A percentile compares a stretch with the other conserved stretches of the same genome.
Conservation (phyloP, 2,329 filamentous ascomycete species). For the Fusarium avenaceum region DNA sequence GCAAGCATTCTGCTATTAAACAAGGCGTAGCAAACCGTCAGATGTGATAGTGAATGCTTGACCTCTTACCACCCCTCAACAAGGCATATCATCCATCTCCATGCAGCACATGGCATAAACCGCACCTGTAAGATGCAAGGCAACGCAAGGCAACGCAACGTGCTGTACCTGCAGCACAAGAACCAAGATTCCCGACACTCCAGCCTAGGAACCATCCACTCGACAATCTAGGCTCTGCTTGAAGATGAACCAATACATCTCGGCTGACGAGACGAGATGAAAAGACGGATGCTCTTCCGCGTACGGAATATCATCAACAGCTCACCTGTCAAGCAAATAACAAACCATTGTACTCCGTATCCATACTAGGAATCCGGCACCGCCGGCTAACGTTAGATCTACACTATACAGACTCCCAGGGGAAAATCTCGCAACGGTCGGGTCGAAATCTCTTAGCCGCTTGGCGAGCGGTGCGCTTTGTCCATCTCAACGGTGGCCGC, state of each 20-base stretch:
- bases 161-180: conserved; percentile 31
- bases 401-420: not conserved
- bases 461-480: conserved; percentile 19
- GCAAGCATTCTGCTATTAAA: too few species aligned
- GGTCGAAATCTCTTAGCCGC: conserved; percentile 6
- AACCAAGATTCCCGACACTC: conserved; percentile 19
- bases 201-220: conserved; percentile 13
- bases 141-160: not conserved
- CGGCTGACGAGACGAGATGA: not conserved
- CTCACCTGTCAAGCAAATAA: not conserved
- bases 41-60: too few species aligned
- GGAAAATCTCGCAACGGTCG: conserved; percentile 20
- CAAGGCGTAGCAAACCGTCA: too few species aligned
- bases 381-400: conserved; percentile 8
- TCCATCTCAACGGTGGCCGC: conserved; percentile 1
- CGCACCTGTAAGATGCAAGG: not conserved
- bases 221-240: conserved; percentile 10
- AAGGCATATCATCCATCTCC: conserved; percentile 2
- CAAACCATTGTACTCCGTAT: conserved; percentile 5
- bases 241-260: conserved; percentile 6
- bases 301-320: conserved; percentile 5
- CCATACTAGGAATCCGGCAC: not conserved
- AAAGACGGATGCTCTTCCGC: conserved; percentile 16
- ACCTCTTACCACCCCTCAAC: not conserved
- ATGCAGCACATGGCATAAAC: not conserved